Conservation (phyloP, 768 basidiomycete genomes). For the Mycena vitilis region DNA sequence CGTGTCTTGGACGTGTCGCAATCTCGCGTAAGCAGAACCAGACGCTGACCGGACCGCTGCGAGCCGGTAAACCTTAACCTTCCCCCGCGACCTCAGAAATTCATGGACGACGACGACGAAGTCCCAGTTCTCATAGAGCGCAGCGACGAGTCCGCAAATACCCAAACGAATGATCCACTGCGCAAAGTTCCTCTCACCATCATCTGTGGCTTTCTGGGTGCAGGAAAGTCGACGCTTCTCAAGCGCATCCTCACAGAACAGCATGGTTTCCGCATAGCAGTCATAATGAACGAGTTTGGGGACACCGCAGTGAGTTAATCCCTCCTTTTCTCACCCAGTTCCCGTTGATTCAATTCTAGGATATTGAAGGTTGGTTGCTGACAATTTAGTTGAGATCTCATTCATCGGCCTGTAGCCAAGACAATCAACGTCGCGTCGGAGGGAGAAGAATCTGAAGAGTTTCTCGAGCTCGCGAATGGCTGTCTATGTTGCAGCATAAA, state of each 20-base stretch:
- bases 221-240: conserved; percentile 93
- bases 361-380: conserved; percentile 83
- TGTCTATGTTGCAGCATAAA: conserved; percentile 99
- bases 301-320: conserved; percentile 81
- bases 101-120: conserved; percentile 66
- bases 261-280: conserved; percentile 96
- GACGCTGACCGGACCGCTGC: not conserved
- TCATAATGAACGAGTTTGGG: conserved; percentile 99
- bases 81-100: not conserved
- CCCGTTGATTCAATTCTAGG: conserved; percentile 58
- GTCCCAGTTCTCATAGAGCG: conserved; percentile 59
- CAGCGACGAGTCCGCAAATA: conserved; percentile 17
- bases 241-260: conserved; percentile 91
- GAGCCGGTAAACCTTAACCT: too few relatives aligned
- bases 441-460: conserved; percentile 80
- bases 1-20: not conserved
- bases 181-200: conserved; percentile 85
- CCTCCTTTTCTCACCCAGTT: conserved; percentile 13
- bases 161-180: not conserved
- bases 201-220: conserved; percentile 94
- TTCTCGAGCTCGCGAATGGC: conserved; percentile 94
- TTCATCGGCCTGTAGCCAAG: conserved; percentile 65
- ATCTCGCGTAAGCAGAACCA: not conserved
- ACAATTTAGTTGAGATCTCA: conserved; percentile 1
- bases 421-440: conserved; percentile 85